Conservation (phyloP, 805 yeast species). For the Lachancea waltii region DNA sequence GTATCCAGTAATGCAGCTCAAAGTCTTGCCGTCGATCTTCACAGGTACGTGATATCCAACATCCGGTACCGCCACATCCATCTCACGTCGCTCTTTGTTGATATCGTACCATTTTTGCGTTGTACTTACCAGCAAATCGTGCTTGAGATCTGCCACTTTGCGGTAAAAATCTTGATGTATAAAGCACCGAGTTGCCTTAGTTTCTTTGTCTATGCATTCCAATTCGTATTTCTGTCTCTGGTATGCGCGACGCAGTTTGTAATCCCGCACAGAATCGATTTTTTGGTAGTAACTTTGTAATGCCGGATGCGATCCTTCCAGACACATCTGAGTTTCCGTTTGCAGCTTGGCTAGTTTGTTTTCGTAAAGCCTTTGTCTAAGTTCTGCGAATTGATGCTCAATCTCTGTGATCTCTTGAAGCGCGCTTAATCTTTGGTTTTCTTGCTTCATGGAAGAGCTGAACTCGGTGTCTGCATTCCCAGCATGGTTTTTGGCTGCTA, state of each 20-base stretch:
- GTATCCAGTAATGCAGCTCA: constrained; percentile 34
- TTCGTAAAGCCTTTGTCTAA: constrained; percentile 78
- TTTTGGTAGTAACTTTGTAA: constrained; percentile 62
- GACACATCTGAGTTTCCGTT: constrained; percentile 79
- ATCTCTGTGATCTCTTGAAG: constrained; percentile 67
- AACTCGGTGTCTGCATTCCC: background rate
- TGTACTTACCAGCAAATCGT: constrained; percentile 57
- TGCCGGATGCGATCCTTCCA: constrained; percentile 89
- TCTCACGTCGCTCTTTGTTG: constrained; percentile 76
- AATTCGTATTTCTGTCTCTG: constrained; percentile 56
- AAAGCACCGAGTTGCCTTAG: constrained; percentile 68
- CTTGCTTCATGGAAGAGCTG: constrained; percentile 25
- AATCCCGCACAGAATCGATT: constrained; percentile 68
- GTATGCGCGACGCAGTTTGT: constrained; percentile 48
- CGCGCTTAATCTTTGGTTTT: constrained; percentile 24
- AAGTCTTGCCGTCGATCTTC: constrained; percentile 28
- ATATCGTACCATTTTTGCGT: constrained; percentile 89
- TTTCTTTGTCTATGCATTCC: constrained; percentile 72
- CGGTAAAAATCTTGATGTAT: constrained; percentile 80
- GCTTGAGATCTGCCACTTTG: constrained; percentile 58
- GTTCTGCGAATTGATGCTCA: constrained; percentile 78
- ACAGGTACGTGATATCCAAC: constrained; percentile 43
- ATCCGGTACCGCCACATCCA: constrained; percentile 50
- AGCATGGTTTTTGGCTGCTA: constrained; percentile 1
- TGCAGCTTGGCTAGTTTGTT: constrained; percentile 73